Percentiles rank a stretch among this genome's conserved stretches.
phyloP scores from a whole-genome alignment of 805 yeast species.

The Suhomyces vadensis region DNA sequence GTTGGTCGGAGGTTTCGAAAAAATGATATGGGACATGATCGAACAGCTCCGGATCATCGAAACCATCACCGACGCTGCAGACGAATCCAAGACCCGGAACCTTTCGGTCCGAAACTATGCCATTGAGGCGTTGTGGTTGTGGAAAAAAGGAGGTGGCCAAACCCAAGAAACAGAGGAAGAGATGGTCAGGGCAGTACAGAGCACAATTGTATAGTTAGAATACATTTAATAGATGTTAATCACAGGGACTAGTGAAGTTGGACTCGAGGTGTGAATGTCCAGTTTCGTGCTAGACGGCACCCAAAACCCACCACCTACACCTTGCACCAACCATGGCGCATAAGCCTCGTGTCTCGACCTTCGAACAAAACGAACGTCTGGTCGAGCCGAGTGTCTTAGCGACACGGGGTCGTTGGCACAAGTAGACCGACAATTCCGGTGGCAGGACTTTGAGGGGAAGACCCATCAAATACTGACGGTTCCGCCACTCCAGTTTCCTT shows the following conservation, averaged over 20 bases:
- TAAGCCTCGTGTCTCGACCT: background rate
- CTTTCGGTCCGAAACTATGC: conserved; percentile 81
- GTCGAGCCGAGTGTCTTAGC: background rate
- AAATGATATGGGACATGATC: conserved; percentile 69
- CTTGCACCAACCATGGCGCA: background rate
- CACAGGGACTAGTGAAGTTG: background rate
- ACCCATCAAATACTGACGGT: background rate
- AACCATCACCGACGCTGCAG: conserved; percentile 64
- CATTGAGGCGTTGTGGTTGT: conserved; percentile 86
- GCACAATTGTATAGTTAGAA: background rate
- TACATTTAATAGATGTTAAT: background rate
- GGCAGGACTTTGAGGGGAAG: background rate
- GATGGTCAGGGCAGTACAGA: conserved; percentile 23
- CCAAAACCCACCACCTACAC: background rate
- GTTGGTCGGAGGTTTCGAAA: conserved; percentile 43
- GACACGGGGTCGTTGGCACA: background rate
- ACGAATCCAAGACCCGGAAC: conserved; percentile 61
- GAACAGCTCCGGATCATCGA: conserved; percentile 63
- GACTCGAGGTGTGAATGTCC: too few species aligned
- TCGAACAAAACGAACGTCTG: conserved; percentile 1
- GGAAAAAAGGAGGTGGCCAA: conserved; percentile 60
- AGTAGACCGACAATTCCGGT: background rate
- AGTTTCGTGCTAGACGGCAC: background rate
- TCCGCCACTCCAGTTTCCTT: background rate
- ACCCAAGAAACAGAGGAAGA: conserved; percentile 29